Evolutionary conservation across 371 early-diverging fungal species (phyloP), one percentile per base, ranked within the genome.

Genomic region (Lichtheimia ramosa): DNA sequence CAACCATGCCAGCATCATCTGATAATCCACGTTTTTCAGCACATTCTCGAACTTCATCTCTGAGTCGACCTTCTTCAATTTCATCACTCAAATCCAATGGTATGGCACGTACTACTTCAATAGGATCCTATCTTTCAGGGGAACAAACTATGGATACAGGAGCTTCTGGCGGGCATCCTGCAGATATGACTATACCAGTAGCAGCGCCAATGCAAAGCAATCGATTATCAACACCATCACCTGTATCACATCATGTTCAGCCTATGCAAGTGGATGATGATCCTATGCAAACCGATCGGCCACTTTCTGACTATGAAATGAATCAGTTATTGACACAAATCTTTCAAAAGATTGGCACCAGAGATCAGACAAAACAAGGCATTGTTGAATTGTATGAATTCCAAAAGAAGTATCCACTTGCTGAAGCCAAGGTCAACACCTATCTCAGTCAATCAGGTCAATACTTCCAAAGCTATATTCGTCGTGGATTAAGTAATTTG

Each of bases 401-500:
- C 72, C 89, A 89, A 66, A 86, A 88, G 69, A 70, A 74, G 58
- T 83, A 92, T 64, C 87, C 84, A 16, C 62, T 74, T 12, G 83
- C 89, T 54, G 83, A 89, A 68, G 59, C 70, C 46, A 80, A 79
- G 54, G 84, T 92, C 7, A 83, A 85, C 65, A 77, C 74, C 1
- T 81, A 84, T 52, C 64, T 91, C 16, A 66, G 81, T 20, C 78
- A 82, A 51, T 87, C 88, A 0, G 89, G 91, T 3, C 75, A 74
- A 0, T 91, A 86, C 59, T 92, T 93, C 66, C 88, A 89, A 69
- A 84, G 86, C 27, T 93, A 93, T 61, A 93, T 93, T 51, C 77
- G 85, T 20, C 77, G 93, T 23, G 85, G 83, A 6, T 66, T 87
- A 18, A 78, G 78, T 34, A 87, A 87, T 56, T 62, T 87, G 46